phyloP scores from a whole-genome alignment of 2,329 filamentous ascomycete species.

The Cryphonectria carpinicola region DNA sequence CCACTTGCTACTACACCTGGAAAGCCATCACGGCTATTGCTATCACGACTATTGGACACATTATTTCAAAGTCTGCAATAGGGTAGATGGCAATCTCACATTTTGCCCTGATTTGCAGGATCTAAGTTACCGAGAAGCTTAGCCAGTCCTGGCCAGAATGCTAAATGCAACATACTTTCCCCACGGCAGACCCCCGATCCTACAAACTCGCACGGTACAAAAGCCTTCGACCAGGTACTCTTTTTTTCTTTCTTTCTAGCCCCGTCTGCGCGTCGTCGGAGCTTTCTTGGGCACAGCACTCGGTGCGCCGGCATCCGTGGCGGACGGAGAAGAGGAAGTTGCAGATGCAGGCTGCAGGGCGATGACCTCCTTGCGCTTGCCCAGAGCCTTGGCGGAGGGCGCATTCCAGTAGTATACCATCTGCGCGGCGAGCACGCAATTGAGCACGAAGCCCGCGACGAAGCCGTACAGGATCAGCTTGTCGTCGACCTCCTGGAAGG shows the following conservation, averaged over 20 bases:
- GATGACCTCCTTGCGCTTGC: constrained; percentile 44
- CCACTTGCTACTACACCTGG: too few relatives aligned
- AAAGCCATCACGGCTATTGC: background rate
- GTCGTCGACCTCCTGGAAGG: constrained; percentile 95
- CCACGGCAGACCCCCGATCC: background rate
- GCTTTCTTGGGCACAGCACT: constrained; percentile 42
- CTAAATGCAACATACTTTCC: constrained; percentile 7
- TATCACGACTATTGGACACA: background rate
- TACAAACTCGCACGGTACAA: background rate
- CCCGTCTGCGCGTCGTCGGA: constrained; percentile 48
- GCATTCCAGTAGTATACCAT: constrained; percentile 97
- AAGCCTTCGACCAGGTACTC: background rate
- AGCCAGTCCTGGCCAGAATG: constrained; percentile 10
- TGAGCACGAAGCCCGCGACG: constrained; percentile 87
- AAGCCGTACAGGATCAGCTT: constrained; percentile 95
- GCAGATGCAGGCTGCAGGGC: constrained; percentile 31
- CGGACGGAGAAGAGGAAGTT: constrained; percentile 35
- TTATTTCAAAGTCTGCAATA: background rate
- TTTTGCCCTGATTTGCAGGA: constrained; percentile 15
- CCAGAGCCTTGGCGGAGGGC: constrained; percentile 41
- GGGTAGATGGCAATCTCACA: background rate
- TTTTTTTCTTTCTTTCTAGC: constrained; percentile 31
- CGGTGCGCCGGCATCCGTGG: constrained; percentile 29
- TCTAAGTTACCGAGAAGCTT: constrained; percentile 21
- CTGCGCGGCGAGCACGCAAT: constrained; percentile 82